Percentiles rank a stretch among this genome's conserved stretches.
These are phyloP conservation scores for Glonium stellatum DNA, from an alignment of 495 filamentous ascomycete species.

Conservation along the genomic window DNA sequence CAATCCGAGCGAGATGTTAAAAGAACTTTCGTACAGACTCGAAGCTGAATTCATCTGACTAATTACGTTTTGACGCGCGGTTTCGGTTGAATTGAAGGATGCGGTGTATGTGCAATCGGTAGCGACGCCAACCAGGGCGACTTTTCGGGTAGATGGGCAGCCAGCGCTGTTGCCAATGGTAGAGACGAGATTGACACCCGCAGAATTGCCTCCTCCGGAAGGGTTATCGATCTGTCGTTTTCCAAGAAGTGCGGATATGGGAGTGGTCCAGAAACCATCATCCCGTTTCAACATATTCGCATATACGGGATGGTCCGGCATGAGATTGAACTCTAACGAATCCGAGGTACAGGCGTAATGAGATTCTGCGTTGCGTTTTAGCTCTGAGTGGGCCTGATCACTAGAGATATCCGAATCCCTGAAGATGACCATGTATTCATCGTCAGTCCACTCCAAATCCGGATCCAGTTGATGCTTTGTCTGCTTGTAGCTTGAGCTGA, in stretches of 20 bases:
- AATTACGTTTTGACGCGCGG: constrained; percentile 66
- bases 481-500: constrained; percentile 63
- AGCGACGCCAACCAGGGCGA: constrained; percentile 85
- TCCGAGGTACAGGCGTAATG: constrained; percentile 56
- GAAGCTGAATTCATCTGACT: constrained; percentile 80
- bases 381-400: constrained; percentile 41
- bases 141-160: constrained; percentile 79
- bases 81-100: constrained; percentile 55
- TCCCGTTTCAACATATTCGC: constrained; percentile 37
- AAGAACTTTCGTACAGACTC: constrained; percentile 74
- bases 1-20: constrained; percentile 89
- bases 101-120: constrained; percentile 84
- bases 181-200: constrained; percentile 69
- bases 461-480: constrained; percentile 72
- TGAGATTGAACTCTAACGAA: constrained; percentile 60
- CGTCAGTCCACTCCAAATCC: constrained; percentile 45
- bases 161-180: constrained; percentile 78
- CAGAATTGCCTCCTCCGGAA: constrained; percentile 63
- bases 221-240: constrained; percentile 48
- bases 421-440: constrained; percentile 85
- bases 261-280: constrained; percentile 46
- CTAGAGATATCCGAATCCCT: constrained; percentile 73
- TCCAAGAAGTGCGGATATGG: constrained; percentile 52
- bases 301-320: constrained; percentile 61
- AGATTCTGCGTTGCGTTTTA: constrained; percentile 38